These are phyloP conservation scores for Hypomyces perniciosus DNA, from an alignment of 2,329 filamentous ascomycete genomes.

Conservation along the genomic window DNA sequence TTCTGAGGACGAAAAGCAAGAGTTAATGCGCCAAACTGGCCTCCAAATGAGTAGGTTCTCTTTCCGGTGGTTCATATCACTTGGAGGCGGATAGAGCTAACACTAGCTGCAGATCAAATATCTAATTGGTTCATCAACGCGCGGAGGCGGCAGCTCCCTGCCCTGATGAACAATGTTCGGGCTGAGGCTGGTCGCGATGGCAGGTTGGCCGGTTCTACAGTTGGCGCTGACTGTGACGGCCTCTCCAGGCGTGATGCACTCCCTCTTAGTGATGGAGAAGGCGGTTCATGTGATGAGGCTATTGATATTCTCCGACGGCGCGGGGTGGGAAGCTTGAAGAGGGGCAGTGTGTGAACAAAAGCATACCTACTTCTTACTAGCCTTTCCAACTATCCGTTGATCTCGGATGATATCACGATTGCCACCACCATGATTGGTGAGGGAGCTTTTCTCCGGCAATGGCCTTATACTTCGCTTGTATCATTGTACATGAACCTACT, in stretches of 20 bases:
- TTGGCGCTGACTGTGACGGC: constrained; percentile 16
- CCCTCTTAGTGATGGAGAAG: constrained; percentile 39
- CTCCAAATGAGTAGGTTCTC: constrained; percentile 64
- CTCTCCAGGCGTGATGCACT: neutral
- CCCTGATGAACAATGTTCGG: constrained; percentile 52
- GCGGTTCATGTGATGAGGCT: constrained; percentile 40
- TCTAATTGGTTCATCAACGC: constrained; percentile 81
- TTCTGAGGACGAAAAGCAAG: constrained; percentile 80
- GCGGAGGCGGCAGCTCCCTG: constrained; percentile 57
- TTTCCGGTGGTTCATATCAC: neutral
- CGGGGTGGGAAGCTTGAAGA: constrained; percentile 33
- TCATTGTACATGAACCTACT: neutral
- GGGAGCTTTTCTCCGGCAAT: neutral
- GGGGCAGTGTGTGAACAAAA: constrained; percentile 38
- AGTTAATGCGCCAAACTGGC: constrained; percentile 68
- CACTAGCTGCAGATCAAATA: constrained; percentile 51
- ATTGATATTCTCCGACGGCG: constrained; percentile 27
- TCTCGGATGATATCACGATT: constrained; percentile 8
- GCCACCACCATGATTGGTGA: neutral
- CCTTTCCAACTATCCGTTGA: neutral
- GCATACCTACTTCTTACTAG: neutral
- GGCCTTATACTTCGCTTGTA: neutral
- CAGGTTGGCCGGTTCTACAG: constrained; percentile 6
- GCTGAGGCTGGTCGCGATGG: constrained; percentile 46
- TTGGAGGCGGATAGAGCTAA: constrained; percentile 9